A percentile compares a stretch with the other conserved stretches of the same genome.
phyloP scores from a whole-genome alignment of 176 grass and related monocot species.

The Phragmites australis region DNA sequence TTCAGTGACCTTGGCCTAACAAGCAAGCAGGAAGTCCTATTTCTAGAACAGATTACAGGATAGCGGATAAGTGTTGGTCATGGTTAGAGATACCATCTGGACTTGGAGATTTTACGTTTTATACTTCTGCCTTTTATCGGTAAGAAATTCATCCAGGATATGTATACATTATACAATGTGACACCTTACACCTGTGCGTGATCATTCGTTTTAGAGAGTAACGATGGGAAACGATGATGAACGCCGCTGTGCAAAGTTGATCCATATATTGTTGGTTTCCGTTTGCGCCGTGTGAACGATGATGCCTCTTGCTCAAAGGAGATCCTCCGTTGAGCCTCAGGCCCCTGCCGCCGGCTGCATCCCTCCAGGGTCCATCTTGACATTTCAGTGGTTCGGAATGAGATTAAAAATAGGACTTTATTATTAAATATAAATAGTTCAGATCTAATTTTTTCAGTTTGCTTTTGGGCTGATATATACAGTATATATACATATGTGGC shows the following conservation, averaged over 20 bases:
- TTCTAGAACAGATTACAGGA: slow-evolving; percentile 67
- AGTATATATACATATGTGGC: no score
- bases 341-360: background rate
- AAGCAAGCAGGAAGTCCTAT: slow-evolving; percentile 90
- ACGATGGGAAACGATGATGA: background rate
- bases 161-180: slow-evolving; percentile 3
- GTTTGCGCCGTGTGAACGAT: background rate
- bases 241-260: background rate
- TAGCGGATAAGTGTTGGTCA: slow-evolving; percentile 15
- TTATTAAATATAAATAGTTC: no score
- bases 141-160: background rate
- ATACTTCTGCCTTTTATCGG: slow-evolving; percentile 14
- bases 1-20: slow-evolving; percentile 73
- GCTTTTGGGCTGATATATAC: no score
- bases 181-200: background rate
- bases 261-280: background rate
- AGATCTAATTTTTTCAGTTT: no score
- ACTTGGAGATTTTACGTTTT: slow-evolving; percentile 19
- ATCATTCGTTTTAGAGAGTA: background rate
- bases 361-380: no score
- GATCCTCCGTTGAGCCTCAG: background rate
- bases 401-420: no score
- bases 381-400: no score
- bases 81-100: background rate
- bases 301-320: background rate